A percentile compares a stretch with the other conserved stretches of the same genome.
Conservation (phyloP, 805 yeast genomes). For the Cyberlindnera samutprakarnensis region DNA sequence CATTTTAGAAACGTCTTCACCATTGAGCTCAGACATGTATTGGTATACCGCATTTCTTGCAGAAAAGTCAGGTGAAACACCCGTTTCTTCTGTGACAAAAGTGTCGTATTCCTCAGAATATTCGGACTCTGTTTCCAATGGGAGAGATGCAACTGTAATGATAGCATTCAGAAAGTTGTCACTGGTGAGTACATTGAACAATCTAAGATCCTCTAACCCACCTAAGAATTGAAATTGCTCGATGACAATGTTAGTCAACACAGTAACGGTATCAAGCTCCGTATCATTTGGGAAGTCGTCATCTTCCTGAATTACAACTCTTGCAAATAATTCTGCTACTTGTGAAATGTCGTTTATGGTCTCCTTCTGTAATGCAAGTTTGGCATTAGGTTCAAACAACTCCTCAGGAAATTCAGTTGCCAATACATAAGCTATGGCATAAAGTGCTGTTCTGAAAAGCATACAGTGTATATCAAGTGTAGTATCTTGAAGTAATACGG, state of each 20-base stretch:
- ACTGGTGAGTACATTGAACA: slow-evolving; percentile 1
- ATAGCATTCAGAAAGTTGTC: slow-evolving; percentile 9
- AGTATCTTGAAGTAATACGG: slow-evolving; percentile 6
- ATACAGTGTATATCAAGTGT: slow-evolving; percentile 9
- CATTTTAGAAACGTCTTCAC: slow-evolving; percentile 27
- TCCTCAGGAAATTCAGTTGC: slow-evolving; percentile 19
- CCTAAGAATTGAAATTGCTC: slow-evolving; percentile 29
- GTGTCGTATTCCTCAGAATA: slow-evolving; percentile 58
- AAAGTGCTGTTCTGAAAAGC: slow-evolving; percentile 11
- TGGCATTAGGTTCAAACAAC: slow-evolving; percentile 12
- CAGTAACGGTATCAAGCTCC: slow-evolving; percentile 5
- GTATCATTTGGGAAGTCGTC: slow-evolving; percentile 11
- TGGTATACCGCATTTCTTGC: slow-evolving; percentile 60
- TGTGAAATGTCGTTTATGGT: slow-evolving; percentile 11
- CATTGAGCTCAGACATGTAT: slow-evolving; percentile 42
- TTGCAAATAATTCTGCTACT: slow-evolving; percentile 6
- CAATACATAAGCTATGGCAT: slow-evolving; percentile 12
- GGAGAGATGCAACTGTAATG: slow-evolving; percentile 10
- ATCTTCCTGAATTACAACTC: slow-evolving; percentile 10
- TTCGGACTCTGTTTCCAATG: slow-evolving; percentile 30
- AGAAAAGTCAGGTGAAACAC: slow-evolving; percentile 45
- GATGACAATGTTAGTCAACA: slow-evolving; percentile 21
- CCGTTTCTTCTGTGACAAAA: slow-evolving; percentile 70
- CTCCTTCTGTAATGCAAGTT: slow-evolving; percentile 6
- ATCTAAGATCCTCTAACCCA: slow-evolving; percentile 10